A percentile compares a stretch with the other conserved stretches of the same genome.
Evolutionary conservation across 805 yeast species (phyloP).

Genomic region (Yarrowia divulgata): DNA sequence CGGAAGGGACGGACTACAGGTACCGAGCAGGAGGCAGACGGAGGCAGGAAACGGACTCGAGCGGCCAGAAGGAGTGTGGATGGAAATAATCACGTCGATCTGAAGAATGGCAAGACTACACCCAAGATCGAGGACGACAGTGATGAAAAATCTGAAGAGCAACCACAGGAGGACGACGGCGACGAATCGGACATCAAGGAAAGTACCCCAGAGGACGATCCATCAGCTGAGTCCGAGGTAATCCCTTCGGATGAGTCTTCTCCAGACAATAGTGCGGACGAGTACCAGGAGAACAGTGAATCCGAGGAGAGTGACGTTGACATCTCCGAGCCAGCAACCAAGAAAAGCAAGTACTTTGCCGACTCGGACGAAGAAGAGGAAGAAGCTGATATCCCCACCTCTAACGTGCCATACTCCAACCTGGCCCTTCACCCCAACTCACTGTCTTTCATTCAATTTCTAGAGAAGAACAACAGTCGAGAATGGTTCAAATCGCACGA

Average conservation of each 20-base stretch:
- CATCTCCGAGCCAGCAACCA: background rate
- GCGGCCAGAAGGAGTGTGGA: background rate
- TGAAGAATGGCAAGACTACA: background rate
- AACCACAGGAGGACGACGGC: background rate
- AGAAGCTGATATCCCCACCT: slow-evolving; percentile 1
- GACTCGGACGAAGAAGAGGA: slow-evolving; percentile 5
- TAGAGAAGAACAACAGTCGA: slow-evolving; percentile 19
- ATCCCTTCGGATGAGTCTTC: background rate
- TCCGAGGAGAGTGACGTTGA: background rate
- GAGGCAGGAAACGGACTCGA: background rate
- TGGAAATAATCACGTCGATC: background rate
- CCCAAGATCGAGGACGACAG: slow-evolving; percentile 4
- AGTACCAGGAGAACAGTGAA: background rate
- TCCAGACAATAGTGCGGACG: slow-evolving; percentile 17
- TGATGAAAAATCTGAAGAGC: background rate
- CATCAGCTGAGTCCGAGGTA: background rate
- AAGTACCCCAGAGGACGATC: background rate
- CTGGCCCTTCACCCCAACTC: slow-evolving; percentile 29
- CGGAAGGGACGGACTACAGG: slow-evolving; percentile 10
- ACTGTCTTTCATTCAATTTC: slow-evolving; percentile 5
- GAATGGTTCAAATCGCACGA: slow-evolving; percentile 36
- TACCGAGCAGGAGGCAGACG: background rate
- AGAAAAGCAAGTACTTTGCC: slow-evolving; percentile 26
- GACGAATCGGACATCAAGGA: background rate
- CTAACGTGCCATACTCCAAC: slow-evolving; percentile 7